Evolutionary conservation across 2,329 filamentous ascomycete species (phyloP), one percentile per base, ranked within the genome.

Genomic region (Mycosphaerelloides madeirae): DNA sequence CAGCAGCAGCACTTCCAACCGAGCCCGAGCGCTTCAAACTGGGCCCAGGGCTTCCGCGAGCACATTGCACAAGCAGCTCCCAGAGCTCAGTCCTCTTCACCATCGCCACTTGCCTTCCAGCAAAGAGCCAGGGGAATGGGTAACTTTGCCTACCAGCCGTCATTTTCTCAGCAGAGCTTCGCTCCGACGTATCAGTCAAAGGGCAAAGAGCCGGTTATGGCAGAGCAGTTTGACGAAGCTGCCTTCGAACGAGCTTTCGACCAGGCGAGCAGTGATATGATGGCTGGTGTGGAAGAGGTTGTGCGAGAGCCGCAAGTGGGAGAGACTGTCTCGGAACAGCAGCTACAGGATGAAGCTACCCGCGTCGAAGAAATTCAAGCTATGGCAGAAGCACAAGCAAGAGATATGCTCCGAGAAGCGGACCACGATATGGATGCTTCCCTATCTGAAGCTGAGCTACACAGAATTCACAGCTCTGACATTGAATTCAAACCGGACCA

Each of bases 31-130:
- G 44, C 48, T 25, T 41, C 51, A 20, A 61, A 68, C 70, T 67
- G 83, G 81, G 81, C 79, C 40, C 71, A 78, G 56, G 80, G 83
- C 53, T 83, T 84, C 56, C 61, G 76, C 55, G 62, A 64, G 18
- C 71, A 72, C 28, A 56, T 60, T 22, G 63, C 67, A 31, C 68
- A 71, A 44, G 39, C 32, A 20, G 54, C 57, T n/a, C 58, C 59
- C 8, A 52, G 55, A 46, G 50, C 56, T 12, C 57, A 59, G 41
- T 46, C 49, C 28, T 57, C 57, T 11, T 44, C 53, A 11, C 50
- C 54, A 9, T 59, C 59, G 14, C 60, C 61, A 6, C 49, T 56
- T 11, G 59, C 58, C 2, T 63, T 64, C 31, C 60, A 63, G 50
- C 59, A 61, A 37, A 46, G 48, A 41, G 59, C 62, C 19, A 53